Base-by-base conservation (phyloP, 129 eudicot species). In the Oenanthe sinensis region DNA sequence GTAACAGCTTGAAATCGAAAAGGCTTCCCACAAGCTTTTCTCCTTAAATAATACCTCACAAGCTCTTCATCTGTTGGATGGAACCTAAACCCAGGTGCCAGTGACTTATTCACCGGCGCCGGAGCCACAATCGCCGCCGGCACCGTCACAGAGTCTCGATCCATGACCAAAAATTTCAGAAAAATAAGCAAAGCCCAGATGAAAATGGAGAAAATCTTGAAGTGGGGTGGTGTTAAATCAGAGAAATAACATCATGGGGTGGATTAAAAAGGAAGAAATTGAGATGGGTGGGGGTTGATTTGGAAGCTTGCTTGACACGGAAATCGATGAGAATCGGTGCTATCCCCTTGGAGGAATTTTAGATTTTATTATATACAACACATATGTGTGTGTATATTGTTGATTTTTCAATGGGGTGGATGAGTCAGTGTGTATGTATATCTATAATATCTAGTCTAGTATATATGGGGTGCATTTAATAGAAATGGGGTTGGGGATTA, bases 1-100 rank as follows among this genome's bases (percentile, higher is more conserved):
- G 92, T 77, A 19, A 92, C 93, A 60, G 97, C 92, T 71, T 90
- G 88, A 60, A 92, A 90, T 36, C 93, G 80, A 68, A 92, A 86
- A 24, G 96, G 89, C 83, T 82, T 84, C 37, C 90, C 91, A 81
- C 96, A 90, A 24, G 84, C 93, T 60, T 90, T 92, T 16, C 97
- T 85, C 89, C 91, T 87, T 52, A 92, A 71, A 76, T 92, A 92
- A 77, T 90, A 92, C 75, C 88, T 83, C 42, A 92, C 97, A 13
- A 92, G 83, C 69, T 92, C 97, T 80, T 92, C 96, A 81, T 92
- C 97, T 5, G 97, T 92, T 4, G 97, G 97, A n/a, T 92, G 97
- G 55, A 92, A 92, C 84, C 97, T 82, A 73, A 92, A 92, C 52
- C 97, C 97, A 5, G 97, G 97, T 9, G 97, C 97, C 40, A 92